Evolutionary conservation across 768 basidiomycete species (phyloP), one percentile per base, ranked within the genome.

Genomic region (Tubosaeta sp.): DNA sequence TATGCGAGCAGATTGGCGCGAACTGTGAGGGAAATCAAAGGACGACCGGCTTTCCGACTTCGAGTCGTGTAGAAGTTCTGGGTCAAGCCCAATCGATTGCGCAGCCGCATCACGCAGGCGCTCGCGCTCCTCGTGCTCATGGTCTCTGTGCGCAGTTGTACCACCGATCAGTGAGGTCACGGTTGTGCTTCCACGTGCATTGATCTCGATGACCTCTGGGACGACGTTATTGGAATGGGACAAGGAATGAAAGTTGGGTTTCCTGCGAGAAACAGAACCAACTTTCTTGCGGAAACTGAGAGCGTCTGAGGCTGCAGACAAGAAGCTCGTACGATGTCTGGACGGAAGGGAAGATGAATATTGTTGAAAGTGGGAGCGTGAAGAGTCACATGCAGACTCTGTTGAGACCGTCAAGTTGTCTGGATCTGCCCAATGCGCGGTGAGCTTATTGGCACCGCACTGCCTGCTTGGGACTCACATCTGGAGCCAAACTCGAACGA

Each of bases 41-140:
- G 57, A 60, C 3, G 55, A 51, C 0, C 27, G 50, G 41, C 58
- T 54, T 1, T 57, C 49, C 6, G 57, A 56, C 42, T 42, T 68
- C 5, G 69, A 57, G 32, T 70, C 65, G 25, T 77, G 74, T n/a
- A 77, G 61, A 41, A 81, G 72, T 32, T 76, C 76, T 10, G 80
- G 78, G 50, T 74, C 78, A 31, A 90, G 72, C 6, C 89, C 89
- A 43, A 91, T 83, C 12, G 85, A 80, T 60, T 88, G 83, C 0
- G 88, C 89, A 16, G 89, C 89, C 35, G 79, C 82, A 50, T 86
- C 84, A 31, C 87, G 74, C 31, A 91, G 70, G n/a, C 86, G 80
- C 56, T 86, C 80, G 10, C 89, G 80, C 59, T 91, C 88, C 61
- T 85, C 83, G 44, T 79, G 75, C 60, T 91, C 88, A 42, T 74